Evolutionary conservation across 2,329 filamentous ascomycete species (phyloP), one percentile per base, ranked within the genome.

Genomic region (Exophiala sideris): DNA sequence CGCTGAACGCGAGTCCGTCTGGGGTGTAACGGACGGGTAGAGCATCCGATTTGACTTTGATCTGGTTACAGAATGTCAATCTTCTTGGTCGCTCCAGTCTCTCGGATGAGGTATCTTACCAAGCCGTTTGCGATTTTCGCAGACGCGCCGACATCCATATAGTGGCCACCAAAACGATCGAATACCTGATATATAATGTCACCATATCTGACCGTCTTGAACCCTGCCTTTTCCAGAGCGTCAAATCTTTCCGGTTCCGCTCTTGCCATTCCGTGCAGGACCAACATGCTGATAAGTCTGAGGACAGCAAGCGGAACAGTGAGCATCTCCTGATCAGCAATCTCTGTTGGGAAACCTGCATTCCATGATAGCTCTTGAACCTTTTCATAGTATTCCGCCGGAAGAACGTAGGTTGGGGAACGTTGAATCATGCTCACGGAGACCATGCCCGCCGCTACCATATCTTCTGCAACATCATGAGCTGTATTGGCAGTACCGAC

Each of bases 401-500:
- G 65, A 2, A 65, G 10, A 8, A 67, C 62, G 39, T 66, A 63
- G 38, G 76, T 78, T 9, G 65, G 68, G 41, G 65, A 68, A 18
- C 76, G 71, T 57, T 79, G 76, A 1, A 78, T 63, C 60, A 79
- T 74, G 10, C 75, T 79, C n/a, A 74, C 64, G 11, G 73, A 69
- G 29, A 70, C 66, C 50, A 73, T 59, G 2, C 70, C 70, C 8
- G 71, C 71, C 24, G 72, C 67, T 33, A 70, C 67, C 68, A 77
- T 77, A 61, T 79, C 74, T 62, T 76, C 71, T 1, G 76, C 73
- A 24, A 78, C 70, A 59, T 79, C 76, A 62, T 79, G 75, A 1
- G 64, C 64, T 1, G 75, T 77, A 58, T 79, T 79, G 50, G 73
- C 77, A 21, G 71, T 73, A 24, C 77, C 76, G 14, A 79, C 65